Conservation (phyloP, 345 rosid genomes). For the Eucalyptus brandiana region DNA sequence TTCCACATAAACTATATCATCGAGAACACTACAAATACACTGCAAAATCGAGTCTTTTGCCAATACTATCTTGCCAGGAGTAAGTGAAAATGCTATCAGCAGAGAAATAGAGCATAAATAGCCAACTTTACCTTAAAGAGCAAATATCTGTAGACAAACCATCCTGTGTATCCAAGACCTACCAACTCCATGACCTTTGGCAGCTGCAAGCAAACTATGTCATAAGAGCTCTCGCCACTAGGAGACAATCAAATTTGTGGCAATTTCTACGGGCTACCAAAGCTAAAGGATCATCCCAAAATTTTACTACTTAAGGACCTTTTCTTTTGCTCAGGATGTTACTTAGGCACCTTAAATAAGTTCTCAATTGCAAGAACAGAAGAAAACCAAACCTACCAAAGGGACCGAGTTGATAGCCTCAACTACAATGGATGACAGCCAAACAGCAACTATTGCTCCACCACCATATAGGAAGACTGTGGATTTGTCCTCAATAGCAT, state of each 20-base stretch:
- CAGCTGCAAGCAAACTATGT: conserved; percentile 24
- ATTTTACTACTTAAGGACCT: background rate
- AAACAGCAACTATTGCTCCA: conserved; percentile 30
- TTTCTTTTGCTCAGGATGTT: background rate
- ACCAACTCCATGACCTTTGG: conserved; percentile 90
- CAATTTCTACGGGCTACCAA: background rate
- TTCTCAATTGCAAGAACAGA: background rate
- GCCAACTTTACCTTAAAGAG: conserved; percentile 71
- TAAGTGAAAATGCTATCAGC: background rate
- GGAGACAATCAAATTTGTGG: background rate
- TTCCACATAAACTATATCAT: background rate
- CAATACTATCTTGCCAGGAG: background rate
- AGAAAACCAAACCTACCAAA: conserved; percentile 12
- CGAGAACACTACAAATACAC: background rate
- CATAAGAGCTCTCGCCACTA: background rate
- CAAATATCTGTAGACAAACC: conserved; percentile 98
- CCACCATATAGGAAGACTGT: conserved; percentile 25
- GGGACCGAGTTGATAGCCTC: conserved; percentile 38
- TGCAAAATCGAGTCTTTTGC: background rate
- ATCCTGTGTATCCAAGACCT: conserved; percentile 95
- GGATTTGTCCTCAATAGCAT: conserved; percentile 29
- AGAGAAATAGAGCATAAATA: background rate
- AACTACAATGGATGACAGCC: conserved; percentile 20
- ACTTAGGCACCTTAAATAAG: background rate
- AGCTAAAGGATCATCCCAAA: background rate